Base-by-base conservation (phyloP, 805 yeast genomes). In the Hanseniaspora vineae region DNA sequence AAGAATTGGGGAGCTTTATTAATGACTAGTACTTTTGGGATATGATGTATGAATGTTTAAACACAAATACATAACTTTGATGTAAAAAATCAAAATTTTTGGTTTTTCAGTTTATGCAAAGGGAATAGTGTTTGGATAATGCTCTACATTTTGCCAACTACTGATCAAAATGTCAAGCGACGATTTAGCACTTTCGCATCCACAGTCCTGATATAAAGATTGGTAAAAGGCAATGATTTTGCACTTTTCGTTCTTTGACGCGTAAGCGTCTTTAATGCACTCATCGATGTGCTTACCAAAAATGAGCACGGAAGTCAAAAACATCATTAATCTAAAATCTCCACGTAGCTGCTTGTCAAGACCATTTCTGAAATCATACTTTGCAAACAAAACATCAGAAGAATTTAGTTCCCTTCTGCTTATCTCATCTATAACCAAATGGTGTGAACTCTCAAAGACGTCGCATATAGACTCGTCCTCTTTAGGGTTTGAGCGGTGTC, bases 1-100 rank as follows among this genome's bases (percentile, higher is more conserved):
- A 17, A 64, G 66, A 51, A 49, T 59, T 15, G 62, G 66, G 14
- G 73, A 70, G 50, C 46, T 64, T 12, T 37, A 12, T 39, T 45
- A 12, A 45, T 37, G 29, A 23, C 29, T 23, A 37, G 3, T 13
- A 20, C 42, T 18, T 11, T 11, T 17, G n/a, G 40, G 18, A n/a
- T n/a, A n/a, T n/a, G n/a, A n/a, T n/a, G n/a, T 20, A 14, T 20
- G 18, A 19, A 40, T 40, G n/a, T 11, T 6, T 3, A 13, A 6
- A 33, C 37, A 33, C 15, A 23, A 23, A 23, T 23, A 23, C 8
- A 23, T 23, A 23, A 5, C 8, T 23, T 23, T 8, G 8, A 23
- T 8, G 29, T 23, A 23, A 23, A 23, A 23, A 23, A n/a, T n/a
- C n/a, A n/a, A n/a, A n/a, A n/a, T n/a, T n/a, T n/a, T n/a, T n/a